Base-by-base conservation (phyloP, 1,284 basidiomycete species). In the Cryptococcus depauperatus region DNA sequence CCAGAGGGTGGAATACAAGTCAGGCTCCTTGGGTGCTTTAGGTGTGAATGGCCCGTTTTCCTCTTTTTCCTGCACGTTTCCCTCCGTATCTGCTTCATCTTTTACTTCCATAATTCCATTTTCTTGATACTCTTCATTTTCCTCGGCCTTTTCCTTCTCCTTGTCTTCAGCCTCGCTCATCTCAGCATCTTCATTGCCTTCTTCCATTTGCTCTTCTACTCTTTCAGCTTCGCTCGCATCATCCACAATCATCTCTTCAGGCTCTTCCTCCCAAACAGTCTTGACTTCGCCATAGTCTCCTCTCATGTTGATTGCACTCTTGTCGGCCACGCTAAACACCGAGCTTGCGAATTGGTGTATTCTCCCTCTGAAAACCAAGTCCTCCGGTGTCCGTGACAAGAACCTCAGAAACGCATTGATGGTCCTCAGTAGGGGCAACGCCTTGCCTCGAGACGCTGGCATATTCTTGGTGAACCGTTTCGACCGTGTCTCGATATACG, bases 1-100 rank as follows among this genome's bases (percentile, higher is more conserved):
- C 69, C 69, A 71, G 16, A 71, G 56, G 0, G 66, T 66, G 3
- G 57, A 52, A 52, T 71, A 71, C 35, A 71, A 65, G 33, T 67
- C 59, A 22, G 55, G 51, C 40, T 50, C 14, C 21, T 38, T 23
- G 19, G 45, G 18, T 6, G 34, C 19, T 27, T 25, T 37, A 29
- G 19, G n/a, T 28, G 29, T 30, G 22, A 30, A 39, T 16, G 19
- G 18, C 7, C 9, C 41, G 22, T 29, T 18, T 23, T 21, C 37
- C 44, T n/a, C n/a, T n/a, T n/a, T n/a, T n/a, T n/a, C n/a, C n/a
- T n/a, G n/a, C n/a, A n/a, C n/a, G n/a, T n/a, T n/a, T n/a, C n/a
- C n/a, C n/a, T n/a, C n/a, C n/a, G n/a, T n/a, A n/a, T n/a, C n/a
- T 10, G 34, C 13, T 21, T 16, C 13, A 35, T 35, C n/a, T 34